Base-by-base conservation (phyloP, 345 rosid genomes). In the Acer yangbiense region DNA sequence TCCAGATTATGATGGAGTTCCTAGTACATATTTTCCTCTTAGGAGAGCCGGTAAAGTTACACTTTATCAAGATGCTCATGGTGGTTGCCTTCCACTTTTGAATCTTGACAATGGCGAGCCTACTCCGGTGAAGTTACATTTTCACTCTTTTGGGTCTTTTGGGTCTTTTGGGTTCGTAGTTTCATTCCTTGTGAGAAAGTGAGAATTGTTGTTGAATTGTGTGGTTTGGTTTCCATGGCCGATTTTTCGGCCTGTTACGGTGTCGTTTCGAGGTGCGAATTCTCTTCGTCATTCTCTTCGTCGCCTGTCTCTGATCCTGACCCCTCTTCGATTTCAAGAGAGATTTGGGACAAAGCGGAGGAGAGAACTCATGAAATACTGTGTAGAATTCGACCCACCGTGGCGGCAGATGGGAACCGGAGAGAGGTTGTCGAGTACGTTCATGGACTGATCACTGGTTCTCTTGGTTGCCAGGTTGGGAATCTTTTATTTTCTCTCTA, bases 61-160 rank as follows among this genome's bases (percentile, higher is more conserved):
- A 50, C 90, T 95, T 43, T 95, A 95, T 84, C 98, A 95, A 82
- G 98, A 95, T 79, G 92, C 79, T 82, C 94, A 87, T 63, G 91
- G 88, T 43, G 87, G 85, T 46, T 79, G 77, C 14, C 88, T 91
- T 80, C 94, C 97, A 3, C 27, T 77, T 85, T 69, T 94, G 74
- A 70, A 75, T 84, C 90, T 94, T 9, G 97, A 91, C 16, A 82
- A 81, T 66, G 84, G 83, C 70, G n/a, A n/a, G n/a, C n/a, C n/a
- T n/a, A n/a, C n/a, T n/a, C n/a, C n/a, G n/a, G n/a, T n/a, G n/a
- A n/a, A n/a, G n/a, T n/a, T n/a, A n/a, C 58, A 54, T 54, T 54
- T 54, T 54, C 58, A 16, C 2, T 6, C n/a, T 54, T 14, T 18
- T 54, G 58, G 58, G 58, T n/a, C n/a, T n/a, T n/a, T n/a, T n/a